Conservation (phyloP, 2,329 filamentous ascomycete genomes). For the Diaporthe citri region DNA sequence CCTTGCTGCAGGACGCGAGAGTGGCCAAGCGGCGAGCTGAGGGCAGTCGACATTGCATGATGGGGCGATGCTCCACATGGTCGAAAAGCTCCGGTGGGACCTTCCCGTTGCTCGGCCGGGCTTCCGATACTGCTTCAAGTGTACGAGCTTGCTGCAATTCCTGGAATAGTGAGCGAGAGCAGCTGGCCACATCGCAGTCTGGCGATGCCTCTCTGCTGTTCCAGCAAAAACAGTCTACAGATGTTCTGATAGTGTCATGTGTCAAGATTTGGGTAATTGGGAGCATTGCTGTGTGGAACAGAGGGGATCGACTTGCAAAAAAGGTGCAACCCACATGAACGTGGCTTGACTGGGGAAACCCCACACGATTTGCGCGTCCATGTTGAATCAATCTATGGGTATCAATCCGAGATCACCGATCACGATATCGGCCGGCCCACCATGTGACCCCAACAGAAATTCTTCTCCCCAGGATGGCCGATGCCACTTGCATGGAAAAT, state of each 20-base stretch:
- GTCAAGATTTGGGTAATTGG: background rate
- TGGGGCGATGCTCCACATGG: background rate
- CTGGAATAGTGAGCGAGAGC: background rate
- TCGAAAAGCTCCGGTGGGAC: background rate
- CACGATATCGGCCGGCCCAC: background rate
- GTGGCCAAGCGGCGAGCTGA: background rate
- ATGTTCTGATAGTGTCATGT: background rate
- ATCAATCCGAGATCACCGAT: constrained; percentile 3
- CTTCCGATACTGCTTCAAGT: background rate
- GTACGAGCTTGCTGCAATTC: background rate
- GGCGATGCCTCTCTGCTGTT: background rate
- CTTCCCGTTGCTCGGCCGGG: background rate
- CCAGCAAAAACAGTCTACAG: background rate
- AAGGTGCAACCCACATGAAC: background rate
- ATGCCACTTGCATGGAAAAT: background rate
- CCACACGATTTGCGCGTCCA: background rate
- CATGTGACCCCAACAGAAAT: background rate
- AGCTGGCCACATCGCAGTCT: too few relatives aligned
- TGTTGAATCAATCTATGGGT: background rate
- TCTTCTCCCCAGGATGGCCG: too few relatives aligned
- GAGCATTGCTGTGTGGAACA: background rate
- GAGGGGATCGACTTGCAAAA: background rate
- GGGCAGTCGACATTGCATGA: background rate
- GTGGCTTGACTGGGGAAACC: constrained; percentile 7
- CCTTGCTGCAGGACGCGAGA: constrained; percentile 16